Evolutionary conservation across 371 early-diverging fungal genomes (phyloP), one percentile per base, ranked within the genome.

Genomic region (Amoeboaphelidium protococcarum): DNA sequence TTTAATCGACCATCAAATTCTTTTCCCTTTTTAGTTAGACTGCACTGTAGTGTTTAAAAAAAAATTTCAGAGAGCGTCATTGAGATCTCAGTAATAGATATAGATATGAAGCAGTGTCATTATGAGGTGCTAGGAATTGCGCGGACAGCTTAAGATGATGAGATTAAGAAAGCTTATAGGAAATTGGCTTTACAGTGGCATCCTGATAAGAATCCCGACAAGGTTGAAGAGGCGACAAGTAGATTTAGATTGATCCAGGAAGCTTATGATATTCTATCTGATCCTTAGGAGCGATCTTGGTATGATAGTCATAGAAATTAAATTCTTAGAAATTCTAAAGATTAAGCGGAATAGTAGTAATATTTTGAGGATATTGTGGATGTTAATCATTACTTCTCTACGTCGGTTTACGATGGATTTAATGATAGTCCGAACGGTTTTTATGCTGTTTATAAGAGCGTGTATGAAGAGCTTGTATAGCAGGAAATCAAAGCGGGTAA

Each of bases 61-160:
- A n/a, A n/a, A n/a, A n/a, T n/a, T n/a, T n/a, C n/a, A n/a, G n/a
- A n/a, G n/a, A n/a, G n/a, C n/a, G n/a, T n/a, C n/a, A n/a, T n/a
- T n/a, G n/a, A n/a, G n/a, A n/a, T n/a, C n/a, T n/a, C n/a, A n/a
- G n/a, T n/a, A n/a, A n/a, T n/a, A n/a, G n/a, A n/a, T n/a, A n/a
- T n/a, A n/a, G n/a, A 31, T 16, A 31, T 31, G 37, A 31, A 31
- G 50, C 72, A 68, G 19, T 88, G 89, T 59, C 80, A 90, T 57
- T 91, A 92, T 61, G 82, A 85, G 52, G 58, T 90, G 41, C 78
- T 95, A 10, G 80, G 74, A 21, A 70, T 90, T 40, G 73, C 76
- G 23, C 63, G 73, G 27, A 67, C 58, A 43, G 82, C 83, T 16
- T 64, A 71, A 6, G 64, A 63, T 21, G 59, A 70, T 3, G 90